Evolutionary conservation across 345 rosid genomes (phyloP), one percentile per base, ranked within the genome.

Genomic region (Anastatica hierochuntica): DNA sequence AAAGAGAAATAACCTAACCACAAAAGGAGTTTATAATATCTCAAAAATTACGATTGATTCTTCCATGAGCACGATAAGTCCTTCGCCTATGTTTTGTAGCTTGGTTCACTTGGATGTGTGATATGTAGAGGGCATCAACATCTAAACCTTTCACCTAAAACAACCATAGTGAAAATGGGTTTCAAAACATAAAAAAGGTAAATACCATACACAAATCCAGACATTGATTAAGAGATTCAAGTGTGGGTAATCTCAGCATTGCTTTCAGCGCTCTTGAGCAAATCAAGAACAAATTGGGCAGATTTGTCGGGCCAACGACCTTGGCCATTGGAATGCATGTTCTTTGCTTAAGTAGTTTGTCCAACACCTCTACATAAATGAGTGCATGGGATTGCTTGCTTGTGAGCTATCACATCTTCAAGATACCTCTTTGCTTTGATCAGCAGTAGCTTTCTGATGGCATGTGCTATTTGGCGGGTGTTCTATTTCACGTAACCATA

Each of bases 241-340:
- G n/a, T n/a, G n/a, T n/a, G n/a, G n/a, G n/a, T 24, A 24, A 24
- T 7, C 71, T 92, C 98, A 10, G 98, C 97, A 64, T 88, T 92
- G 56, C 97, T 92, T 80, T 85, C 98, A 4, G 96, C 95, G 61
- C 83, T 92, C 84, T 88, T 85, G 31, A 92, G 76, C n/a, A n/a
- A n/a, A n/a, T n/a, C n/a, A n/a, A n/a, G n/a, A n/a, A n/a, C n/a
- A n/a, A n/a, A n/a, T n/a, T 65, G 74, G 8, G 96, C 95, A 59
- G 98, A 92, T 55, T 92, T 92, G 0, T 70, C 86, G 0, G 98
- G 97, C 97, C 98, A 92, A 14, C 97, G 86, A 45, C 96, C 98
- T 58, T 92, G 97, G 16, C 98, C 98, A 58, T 92, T 92, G 1
- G 95, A 79, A 52, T 88, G 97, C 66, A 95, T 79, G 75, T 81